Evolutionary conservation across 2,329 filamentous ascomycete genomes (phyloP), one percentile per base, ranked within the genome.

Genomic region (Acephala macrosclerotiorum): DNA sequence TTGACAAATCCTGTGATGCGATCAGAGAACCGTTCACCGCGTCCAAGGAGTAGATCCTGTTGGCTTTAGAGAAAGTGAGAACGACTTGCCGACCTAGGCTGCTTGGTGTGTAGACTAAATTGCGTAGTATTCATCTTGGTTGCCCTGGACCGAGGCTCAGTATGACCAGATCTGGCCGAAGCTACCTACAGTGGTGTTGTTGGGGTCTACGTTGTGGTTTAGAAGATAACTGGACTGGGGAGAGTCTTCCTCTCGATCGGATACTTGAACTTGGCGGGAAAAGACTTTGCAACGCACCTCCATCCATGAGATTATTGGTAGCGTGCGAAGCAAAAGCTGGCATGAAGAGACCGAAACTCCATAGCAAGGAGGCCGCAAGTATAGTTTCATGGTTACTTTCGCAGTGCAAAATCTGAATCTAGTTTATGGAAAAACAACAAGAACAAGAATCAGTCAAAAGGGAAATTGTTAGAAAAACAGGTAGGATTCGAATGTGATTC

Each of bases 41-140:
- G 69, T 87, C 79, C 33, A 87, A 74, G 64, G 84, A 86, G 73
- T 86, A 85, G 11, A 87, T 75, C 56, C 85, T 86, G 74, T 87
- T 87, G 71, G 86, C 84, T 0, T 84, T 84, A 0, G 85, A 87
- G 2, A 85, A 81, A 7, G 85, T 74, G 68, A 83, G 87, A 49
- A 88, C 80, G 60, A 82, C 84, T 75, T 64, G 56, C 6, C 87
- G 84, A 8, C 78, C 79, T 3, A 74, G 74, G 16, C 79, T 78
- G 36, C 78, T 77, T 6, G 82, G 79, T 0, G 86, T 88, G 75
- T 85, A 85, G 8, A 84, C 80, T 18, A 85, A 71, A 11, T 81
- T 0, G 82, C 80, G 71, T 80, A 85, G 67, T 87, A 80, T n/a
- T 53, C 61, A 33, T 64, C 61, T 18, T 45, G 20, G 1, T 33